A percentile compares a stretch with the other conserved stretches of the same genome.
These are phyloP conservation scores for Dioscorea alata DNA, from an alignment of 106 monocot species.

Conservation along the genomic window DNA sequence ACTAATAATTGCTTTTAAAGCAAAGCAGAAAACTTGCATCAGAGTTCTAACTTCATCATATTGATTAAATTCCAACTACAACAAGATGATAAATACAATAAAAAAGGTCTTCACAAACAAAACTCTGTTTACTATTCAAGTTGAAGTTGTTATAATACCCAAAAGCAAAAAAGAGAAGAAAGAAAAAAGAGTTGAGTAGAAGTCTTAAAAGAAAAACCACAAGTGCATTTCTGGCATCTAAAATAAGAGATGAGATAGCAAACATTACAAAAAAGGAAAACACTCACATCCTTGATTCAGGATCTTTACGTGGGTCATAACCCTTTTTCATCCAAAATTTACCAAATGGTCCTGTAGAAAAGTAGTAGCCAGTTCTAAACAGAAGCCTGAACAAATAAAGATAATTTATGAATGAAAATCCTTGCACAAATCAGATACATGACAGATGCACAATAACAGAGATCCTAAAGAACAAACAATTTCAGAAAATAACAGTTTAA, in stretches of 20 bases:
- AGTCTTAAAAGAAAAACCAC: not conserved
- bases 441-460: not conserved
- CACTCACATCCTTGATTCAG: conserved; percentile 81
- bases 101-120: not conserved
- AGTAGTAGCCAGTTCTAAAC: conserved; percentile 85
- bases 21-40: too few relatives aligned
- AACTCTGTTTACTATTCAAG: not conserved
- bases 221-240: too few relatives aligned
- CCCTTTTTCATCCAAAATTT: conserved; percentile 91
- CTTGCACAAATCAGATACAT: not conserved
- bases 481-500: too few relatives aligned
- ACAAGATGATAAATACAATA: too few relatives aligned
- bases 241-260: not conserved
- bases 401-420: conserved; percentile 2
- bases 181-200: not conserved
- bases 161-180: too few relatives aligned
- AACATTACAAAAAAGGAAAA: not conserved
- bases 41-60: too few relatives aligned
- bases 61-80: too few relatives aligned
- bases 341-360: conserved; percentile 90
- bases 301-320: conserved; percentile 88
- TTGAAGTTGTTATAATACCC: not conserved
- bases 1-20: too few relatives aligned
- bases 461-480: not conserved
- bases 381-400: conserved; percentile 42